These are phyloP conservation scores for Aspergillus unguis DNA, from an alignment of 2,329 filamentous ascomycete genomes.

Conservation along the genomic window DNA sequence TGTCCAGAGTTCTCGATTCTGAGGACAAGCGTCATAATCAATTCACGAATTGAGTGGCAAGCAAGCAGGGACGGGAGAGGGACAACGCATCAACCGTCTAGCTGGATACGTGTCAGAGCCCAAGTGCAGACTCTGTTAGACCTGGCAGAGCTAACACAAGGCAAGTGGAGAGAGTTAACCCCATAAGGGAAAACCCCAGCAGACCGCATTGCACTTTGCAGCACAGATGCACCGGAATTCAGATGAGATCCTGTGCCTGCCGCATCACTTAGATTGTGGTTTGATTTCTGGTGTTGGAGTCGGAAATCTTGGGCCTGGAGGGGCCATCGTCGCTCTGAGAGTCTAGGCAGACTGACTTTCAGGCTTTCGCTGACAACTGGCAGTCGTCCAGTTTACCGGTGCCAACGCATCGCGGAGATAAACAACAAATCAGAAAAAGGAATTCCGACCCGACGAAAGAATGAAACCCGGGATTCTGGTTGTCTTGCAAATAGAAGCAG, in stretches of 20 bases:
- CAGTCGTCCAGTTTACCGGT: constrained; percentile 19
- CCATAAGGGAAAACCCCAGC: constrained; percentile 6
- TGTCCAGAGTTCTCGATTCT: not conserved
- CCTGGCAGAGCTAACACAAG: constrained; percentile 26
- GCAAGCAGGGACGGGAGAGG: constrained; percentile 8
- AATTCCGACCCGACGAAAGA: not conserved
- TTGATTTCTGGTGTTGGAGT: too few relatives aligned
- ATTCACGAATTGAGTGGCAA: not conserved
- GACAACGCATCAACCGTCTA: constrained; percentile 23
- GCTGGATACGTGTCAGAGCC: constrained; percentile 30
- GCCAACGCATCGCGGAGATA: constrained; percentile 25
- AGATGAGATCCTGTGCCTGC: not conserved
- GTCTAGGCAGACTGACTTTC: too few relatives aligned
- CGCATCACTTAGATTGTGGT: too few relatives aligned
- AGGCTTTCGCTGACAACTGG: constrained; percentile 22
- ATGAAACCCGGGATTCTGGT: constrained; percentile 5
- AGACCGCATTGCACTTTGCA: constrained; percentile 8
- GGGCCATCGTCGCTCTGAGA: too few relatives aligned
- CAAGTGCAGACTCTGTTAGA: constrained; percentile 26
- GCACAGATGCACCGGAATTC: constrained; percentile 4
- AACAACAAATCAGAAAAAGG: constrained; percentile 10
- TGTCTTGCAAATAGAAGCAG: not conserved
- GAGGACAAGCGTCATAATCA: constrained; percentile 1
- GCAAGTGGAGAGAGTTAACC: constrained; percentile 22
- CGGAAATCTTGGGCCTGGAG: too few relatives aligned